Percentiles rank a stretch among this genome's conserved stretches.
Conservation (phyloP, 768 basidiomycete genomes). For the Amanita brunnescens region DNA sequence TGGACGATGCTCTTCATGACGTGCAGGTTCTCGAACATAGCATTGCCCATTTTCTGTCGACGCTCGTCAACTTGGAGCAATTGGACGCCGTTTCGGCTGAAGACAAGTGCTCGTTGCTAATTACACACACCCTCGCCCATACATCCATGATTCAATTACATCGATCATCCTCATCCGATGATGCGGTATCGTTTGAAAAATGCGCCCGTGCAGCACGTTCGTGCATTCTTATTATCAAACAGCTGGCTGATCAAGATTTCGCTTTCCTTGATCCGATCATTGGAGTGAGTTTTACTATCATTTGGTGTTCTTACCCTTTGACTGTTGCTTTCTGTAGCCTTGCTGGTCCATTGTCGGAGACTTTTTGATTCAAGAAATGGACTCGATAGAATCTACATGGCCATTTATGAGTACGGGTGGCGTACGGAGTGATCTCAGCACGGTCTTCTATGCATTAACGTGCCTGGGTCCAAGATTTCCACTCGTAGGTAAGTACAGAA, state of each 20-base stretch:
- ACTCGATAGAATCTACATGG: constrained; percentile 56
- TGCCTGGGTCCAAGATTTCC: constrained; percentile 54
- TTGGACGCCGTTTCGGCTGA: constrained; percentile 44
- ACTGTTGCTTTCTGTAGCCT: constrained; percentile 30
- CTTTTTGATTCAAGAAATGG: constrained; percentile 55
- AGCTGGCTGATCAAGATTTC: constrained; percentile 55
- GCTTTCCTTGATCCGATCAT: constrained; percentile 72
- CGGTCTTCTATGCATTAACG: constrained; percentile 57
- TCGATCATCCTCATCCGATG: constrained; percentile 50
- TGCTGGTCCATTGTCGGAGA: constrained; percentile 69
- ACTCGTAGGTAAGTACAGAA: constrained; percentile 31
- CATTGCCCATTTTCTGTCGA: constrained; percentile 54
- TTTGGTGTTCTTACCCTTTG: constrained; percentile 8
- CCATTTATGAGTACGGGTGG: constrained; percentile 48
- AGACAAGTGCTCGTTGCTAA: constrained; percentile 51
- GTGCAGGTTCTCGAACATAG: constrained; percentile 54
- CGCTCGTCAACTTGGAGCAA: constrained; percentile 58
- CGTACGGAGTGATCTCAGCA: constrained; percentile 50
- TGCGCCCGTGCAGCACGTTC: constrained; percentile 56
- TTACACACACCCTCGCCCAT: constrained; percentile 58
- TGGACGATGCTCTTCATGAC: constrained; percentile 47
- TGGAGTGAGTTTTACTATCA: constrained; percentile 38
- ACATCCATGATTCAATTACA: constrained; percentile 60
- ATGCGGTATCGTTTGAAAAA: constrained; percentile 55
- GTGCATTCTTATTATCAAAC: constrained; percentile 51